Base-by-base conservation (phyloP, 108 stramenopile genomes). In the Pseudonitzschia multiseries region DNA sequence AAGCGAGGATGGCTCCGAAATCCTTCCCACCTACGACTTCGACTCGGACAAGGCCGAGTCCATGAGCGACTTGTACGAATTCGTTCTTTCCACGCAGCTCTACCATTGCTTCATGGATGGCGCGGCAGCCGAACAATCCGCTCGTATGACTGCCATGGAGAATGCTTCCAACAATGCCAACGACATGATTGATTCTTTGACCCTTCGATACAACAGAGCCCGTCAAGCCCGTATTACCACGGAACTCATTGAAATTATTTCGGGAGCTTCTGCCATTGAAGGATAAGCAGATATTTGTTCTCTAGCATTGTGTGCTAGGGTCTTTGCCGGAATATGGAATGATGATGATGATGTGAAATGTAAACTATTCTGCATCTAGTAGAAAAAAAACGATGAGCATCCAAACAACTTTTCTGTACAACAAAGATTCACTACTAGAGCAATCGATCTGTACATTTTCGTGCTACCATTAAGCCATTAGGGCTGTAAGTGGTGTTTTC, bases 231-330 rank as follows among this genome's bases (percentile, higher is more conserved):
- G 98, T 77, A 99, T 99, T 89, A 99, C 98, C 71, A 99, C 99
- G 41, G 99, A 99, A 92, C 99, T 99, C 73, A 99, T 99, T 77
- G 99, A 99, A 87, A 99, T 99, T 93, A 98, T 99, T 82, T 99
- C 98, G 48, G 99, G 61, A 77, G 99, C 99, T 42, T 96, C 98
- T 67, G 98, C 99, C 28, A 90, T 99, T 69, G 97, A 99, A 77
- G 93, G 76, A 13, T 62, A 62, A 40, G n/a, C 10, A 24, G 54
- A 56, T 2, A 14, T 10, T 3, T 48, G 46, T 18, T 18, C 18
- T 18, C 46, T 48, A 48, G 18, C 18, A 18, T 48, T 18, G 46
- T 48, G 18, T 18, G 46, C 14, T 48, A 48, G 46, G 36, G 36
- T 2, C 36, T 36, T 36, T 36, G 36, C 36, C 36, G 36, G 46